These are phyloP conservation scores for Cryptomeria japonica DNA, from an alignment of 75 land plant species.

Conservation along the genomic window DNA sequence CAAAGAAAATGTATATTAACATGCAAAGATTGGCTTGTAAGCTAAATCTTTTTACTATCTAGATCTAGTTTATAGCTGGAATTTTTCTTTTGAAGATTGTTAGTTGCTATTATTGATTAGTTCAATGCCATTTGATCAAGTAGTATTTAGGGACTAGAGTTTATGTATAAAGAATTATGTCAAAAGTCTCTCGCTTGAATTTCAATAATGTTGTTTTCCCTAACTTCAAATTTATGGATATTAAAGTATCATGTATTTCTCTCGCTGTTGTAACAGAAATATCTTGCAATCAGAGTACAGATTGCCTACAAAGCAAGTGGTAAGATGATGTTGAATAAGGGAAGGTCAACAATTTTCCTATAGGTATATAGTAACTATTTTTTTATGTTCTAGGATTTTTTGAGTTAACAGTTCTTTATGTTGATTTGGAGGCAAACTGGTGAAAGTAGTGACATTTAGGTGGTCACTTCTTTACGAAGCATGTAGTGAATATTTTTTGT, in stretches of 20 bases:
- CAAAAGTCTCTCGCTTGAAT: neutral
- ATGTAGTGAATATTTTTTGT: constrained; percentile 14
- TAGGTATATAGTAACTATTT: constrained; percentile 45
- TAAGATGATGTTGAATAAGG: constrained; percentile 83
- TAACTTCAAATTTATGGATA: neutral
- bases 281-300: constrained; percentile 85
- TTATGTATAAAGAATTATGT: neutral
- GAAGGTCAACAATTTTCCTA: constrained; percentile 90
- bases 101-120: neutral
- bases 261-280: constrained; percentile 59
- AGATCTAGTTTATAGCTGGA: neutral
- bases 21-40: neutral
- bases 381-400: neutral
- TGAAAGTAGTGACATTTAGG: neutral
- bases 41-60: neutral
- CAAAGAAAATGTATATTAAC: neutral
- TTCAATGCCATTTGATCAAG: neutral
- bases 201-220: neutral
- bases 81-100: neutral
- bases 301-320: constrained; percentile 77
- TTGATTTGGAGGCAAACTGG: neutral
- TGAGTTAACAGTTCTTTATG: neutral
- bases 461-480: neutral
- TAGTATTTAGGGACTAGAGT: neutral
- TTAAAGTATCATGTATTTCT: neutral